Evolutionary conservation across 345 rosid species (phyloP).

Genomic region (Trapa incisa): DNA sequence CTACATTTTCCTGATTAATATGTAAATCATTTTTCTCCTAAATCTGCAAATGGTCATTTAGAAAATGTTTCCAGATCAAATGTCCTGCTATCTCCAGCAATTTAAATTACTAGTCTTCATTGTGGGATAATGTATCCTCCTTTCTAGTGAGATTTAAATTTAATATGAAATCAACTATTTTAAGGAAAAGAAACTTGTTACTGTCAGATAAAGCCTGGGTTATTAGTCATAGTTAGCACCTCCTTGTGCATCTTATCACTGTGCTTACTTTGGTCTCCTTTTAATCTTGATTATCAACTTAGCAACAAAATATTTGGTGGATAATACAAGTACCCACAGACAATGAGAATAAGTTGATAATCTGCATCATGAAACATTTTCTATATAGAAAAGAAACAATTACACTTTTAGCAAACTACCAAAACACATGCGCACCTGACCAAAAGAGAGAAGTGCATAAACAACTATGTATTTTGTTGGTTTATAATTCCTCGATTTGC

Average conservation of each 20-base stretch:
- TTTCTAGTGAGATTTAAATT: not conserved
- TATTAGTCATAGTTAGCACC: not conserved
- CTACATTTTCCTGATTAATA: not conserved
- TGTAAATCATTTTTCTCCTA: not conserved
- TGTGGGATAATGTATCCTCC: not conserved
- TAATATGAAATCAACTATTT: not conserved
- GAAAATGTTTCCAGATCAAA: not conserved
- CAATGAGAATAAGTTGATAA: not conserved
- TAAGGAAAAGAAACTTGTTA: not conserved
- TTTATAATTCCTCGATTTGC: conserved; percentile 39
- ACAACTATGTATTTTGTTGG: conserved; percentile 51
- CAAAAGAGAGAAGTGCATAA: conserved; percentile 59
- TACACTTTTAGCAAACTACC: not conserved
- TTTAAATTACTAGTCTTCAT: no score
- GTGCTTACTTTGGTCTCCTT: not conserved
- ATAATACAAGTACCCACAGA: not conserved
- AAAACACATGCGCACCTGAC: conserved; percentile 45
- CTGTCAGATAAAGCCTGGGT: not conserved
- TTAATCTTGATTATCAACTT: not conserved
- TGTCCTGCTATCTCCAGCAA: no score
- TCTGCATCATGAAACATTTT: not conserved
- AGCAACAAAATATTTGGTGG: not conserved
- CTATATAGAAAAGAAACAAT: not conserved
- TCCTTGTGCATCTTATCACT: not conserved
- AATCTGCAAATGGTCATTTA: not conserved